These are phyloP conservation scores for Fulvia fulva DNA, from an alignment of 2,329 filamentous ascomycete genomes.

Conservation along the genomic window DNA sequence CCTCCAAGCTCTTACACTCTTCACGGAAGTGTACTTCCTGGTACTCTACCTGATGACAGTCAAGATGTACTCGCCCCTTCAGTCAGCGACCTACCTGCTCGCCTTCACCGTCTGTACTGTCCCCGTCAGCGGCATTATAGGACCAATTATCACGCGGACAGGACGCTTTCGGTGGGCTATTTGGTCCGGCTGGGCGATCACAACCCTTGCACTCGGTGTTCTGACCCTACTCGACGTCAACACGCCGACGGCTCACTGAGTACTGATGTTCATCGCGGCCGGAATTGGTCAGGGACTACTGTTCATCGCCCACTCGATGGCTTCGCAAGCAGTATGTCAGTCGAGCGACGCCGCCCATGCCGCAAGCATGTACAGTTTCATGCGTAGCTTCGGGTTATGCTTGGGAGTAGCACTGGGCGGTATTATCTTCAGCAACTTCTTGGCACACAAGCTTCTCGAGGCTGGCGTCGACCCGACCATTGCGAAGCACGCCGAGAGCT, in stretches of 20 bases:
- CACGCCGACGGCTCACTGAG: conserved; percentile 40
- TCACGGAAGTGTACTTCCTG: conserved; percentile 39
- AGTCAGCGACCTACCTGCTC: conserved; percentile 39
- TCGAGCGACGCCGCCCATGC: conserved; percentile 36
- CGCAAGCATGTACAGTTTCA: conserved; percentile 44
- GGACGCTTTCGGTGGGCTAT: conserved; percentile 28
- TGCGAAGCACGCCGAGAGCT: conserved; percentile 23
- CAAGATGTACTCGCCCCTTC: conserved; percentile 37
- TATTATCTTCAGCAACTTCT: conserved; percentile 39
- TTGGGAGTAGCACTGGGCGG: conserved; percentile 46
- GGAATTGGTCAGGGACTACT: conserved; percentile 43
- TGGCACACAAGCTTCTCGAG: conserved; percentile 13
- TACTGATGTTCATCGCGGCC: conserved; percentile 41
- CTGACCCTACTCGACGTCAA: conserved; percentile 38
- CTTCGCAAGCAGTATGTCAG: conserved; percentile 38
- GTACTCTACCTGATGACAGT: conserved; percentile 42
- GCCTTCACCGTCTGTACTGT: conserved; percentile 32
- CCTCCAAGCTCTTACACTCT: conserved; percentile 32
- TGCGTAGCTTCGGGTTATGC: conserved; percentile 47
- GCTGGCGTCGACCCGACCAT: conserved; percentile 10
- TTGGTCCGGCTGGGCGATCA: conserved; percentile 31
- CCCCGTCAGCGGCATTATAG: conserved; percentile 25
- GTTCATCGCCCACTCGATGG: conserved; percentile 42
- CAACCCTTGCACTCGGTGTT: conserved; percentile 42
- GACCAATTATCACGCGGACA: conserved; percentile 31